phyloP scores from a whole-genome alignment of 169 alveolate genomes.

The Plasmodium berghei region DNA sequence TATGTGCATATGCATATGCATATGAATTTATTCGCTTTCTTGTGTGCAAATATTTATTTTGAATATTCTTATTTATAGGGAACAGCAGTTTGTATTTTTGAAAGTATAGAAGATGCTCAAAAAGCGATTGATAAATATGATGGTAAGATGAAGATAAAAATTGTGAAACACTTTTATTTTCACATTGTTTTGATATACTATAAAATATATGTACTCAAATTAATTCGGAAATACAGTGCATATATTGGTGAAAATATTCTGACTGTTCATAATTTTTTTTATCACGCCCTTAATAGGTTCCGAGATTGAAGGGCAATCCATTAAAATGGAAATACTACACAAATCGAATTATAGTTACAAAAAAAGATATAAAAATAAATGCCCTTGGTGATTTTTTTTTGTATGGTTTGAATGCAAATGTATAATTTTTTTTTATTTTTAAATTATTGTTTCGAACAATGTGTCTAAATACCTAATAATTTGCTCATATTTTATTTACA shows the following conservation, averaged over 20 bases:
- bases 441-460: background rate
- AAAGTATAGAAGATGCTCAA: constrained; percentile 70
- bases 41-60: background rate
- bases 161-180: background rate
- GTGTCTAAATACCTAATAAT: too few relatives aligned
- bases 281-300: constrained; percentile 35
- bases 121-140: constrained; percentile 75
- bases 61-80: constrained; percentile 28
- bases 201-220: too few relatives aligned
- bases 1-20: background rate
- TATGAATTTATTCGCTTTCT: background rate
- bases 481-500: too few relatives aligned
- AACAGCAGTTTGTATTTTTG: constrained; percentile 73
- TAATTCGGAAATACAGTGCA: too few relatives aligned
- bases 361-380: constrained; percentile 60
- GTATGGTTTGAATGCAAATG: background rate
- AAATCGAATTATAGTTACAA: constrained; percentile 40
- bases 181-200: background rate
- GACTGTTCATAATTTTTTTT: constrained; percentile 19
- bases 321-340: constrained; percentile 72
- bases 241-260: background rate
- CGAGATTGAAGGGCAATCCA: constrained; percentile 55
- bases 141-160: constrained; percentile 20
- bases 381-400: constrained; percentile 48
- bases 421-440: background rate